A percentile compares a stretch with the other conserved stretches of the same genome.
These are phyloP conservation scores for Rhodocollybia butyracea DNA, from an alignment of 768 basidiomycete genomes.

Conservation along the genomic window DNA sequence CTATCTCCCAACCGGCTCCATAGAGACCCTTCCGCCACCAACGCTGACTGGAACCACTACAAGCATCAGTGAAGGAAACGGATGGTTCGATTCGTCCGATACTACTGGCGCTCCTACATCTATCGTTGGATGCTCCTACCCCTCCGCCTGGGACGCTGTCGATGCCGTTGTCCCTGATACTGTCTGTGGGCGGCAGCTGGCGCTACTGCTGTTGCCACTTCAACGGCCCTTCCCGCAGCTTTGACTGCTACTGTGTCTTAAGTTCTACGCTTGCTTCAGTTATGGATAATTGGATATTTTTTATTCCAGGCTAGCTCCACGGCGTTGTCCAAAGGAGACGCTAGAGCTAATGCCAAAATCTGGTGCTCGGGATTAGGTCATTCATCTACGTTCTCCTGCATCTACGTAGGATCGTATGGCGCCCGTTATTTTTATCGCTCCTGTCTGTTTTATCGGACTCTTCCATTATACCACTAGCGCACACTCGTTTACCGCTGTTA, in stretches of 20 bases:
- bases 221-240: not conserved
- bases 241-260: not conserved
- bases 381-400: too few species aligned
- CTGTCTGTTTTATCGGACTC: too few species aligned
- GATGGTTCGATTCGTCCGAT: conserved; percentile 53
- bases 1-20: conserved; percentile 54
- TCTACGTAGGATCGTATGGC: too few species aligned
- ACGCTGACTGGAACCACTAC: conserved; percentile 48
- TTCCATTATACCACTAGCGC: too few species aligned
- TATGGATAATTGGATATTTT: too few species aligned
- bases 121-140: conserved; percentile 50
- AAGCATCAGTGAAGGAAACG: conserved; percentile 38
- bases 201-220: not conserved
- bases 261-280: too few species aligned
- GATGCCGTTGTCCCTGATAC: conserved; percentile 29
- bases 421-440: too few species aligned
- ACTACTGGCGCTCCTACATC: conserved; percentile 38
- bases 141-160: conserved; percentile 44
- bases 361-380: too few species aligned
- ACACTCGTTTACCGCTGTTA: too few species aligned
- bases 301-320: too few species aligned
- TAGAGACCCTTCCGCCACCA: conserved; percentile 50
- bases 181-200: conserved; percentile 5
- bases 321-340: too few species aligned
- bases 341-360: too few species aligned